These are phyloP conservation scores for Tephrocybe sp. DNA, from an alignment of 768 basidiomycete genomes.

Conservation along the genomic window DNA sequence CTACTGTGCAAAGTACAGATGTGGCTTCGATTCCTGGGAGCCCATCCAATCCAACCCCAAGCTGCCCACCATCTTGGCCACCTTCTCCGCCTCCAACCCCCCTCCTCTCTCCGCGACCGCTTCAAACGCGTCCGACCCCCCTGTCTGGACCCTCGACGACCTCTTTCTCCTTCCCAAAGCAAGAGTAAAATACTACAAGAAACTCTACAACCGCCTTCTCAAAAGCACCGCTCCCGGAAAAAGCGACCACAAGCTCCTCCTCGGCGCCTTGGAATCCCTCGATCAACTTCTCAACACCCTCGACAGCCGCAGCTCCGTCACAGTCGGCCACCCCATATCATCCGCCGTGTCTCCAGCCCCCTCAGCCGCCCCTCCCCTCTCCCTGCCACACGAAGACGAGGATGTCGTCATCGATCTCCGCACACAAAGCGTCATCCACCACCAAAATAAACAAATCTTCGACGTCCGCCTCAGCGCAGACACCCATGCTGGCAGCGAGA, in stretches of 20 bases:
- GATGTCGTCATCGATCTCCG: slow-evolving; percentile 60
- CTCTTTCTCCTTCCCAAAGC: slow-evolving; percentile 85
- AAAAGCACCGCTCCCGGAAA: slow-evolving; percentile 85
- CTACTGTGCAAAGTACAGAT: slow-evolving; percentile 70
- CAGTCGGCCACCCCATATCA: slow-evolving; percentile 38
- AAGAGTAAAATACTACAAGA: slow-evolving; percentile 89
- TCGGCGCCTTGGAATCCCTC: slow-evolving; percentile 79
- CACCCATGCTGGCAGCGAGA: slow-evolving; percentile 40
- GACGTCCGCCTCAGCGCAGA: slow-evolving; percentile 27
- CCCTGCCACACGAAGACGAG: slow-evolving; percentile 35
- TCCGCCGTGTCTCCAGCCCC: slow-evolving; percentile 12
- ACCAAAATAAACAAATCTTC: slow-evolving; percentile 16
- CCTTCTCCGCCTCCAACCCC: slow-evolving; percentile 67
- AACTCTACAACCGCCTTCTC: slow-evolving; percentile 81
- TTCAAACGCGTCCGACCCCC: slow-evolving; percentile 34
- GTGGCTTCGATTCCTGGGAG: slow-evolving; percentile 83
- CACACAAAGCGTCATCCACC: slow-evolving; percentile 31
- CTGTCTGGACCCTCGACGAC: slow-evolving; percentile 80
- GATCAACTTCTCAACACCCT: slow-evolving; percentile 69
- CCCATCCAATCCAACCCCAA: slow-evolving; percentile 77
- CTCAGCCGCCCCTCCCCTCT: slow-evolving; percentile 19
- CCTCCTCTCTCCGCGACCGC: slow-evolving; percentile 46
- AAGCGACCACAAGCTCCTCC: slow-evolving; percentile 81
- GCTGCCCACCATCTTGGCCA: slow-evolving; percentile 62
- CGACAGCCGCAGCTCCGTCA: slow-evolving; percentile 56